Evolutionary conservation across 495 filamentous ascomycete species (phyloP).

Genomic region (Penicillium cinerascens): DNA sequence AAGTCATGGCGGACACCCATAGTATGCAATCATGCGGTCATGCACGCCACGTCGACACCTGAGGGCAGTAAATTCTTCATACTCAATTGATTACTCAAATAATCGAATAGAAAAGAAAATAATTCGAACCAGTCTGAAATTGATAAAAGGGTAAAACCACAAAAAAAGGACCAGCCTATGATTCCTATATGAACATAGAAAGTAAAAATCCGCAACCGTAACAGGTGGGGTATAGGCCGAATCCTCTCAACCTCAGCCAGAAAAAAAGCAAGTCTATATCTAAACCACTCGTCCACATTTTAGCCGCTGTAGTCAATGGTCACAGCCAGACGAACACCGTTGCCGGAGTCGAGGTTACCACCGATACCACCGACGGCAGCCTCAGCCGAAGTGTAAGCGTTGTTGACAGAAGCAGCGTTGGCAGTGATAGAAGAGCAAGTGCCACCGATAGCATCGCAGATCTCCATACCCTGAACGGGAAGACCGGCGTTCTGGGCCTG

Average conservation of each 20-base stretch:
- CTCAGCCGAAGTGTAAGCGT: slow-evolving; percentile 37
- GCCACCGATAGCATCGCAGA: slow-evolving; percentile 25
- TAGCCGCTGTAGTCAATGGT: slow-evolving; percentile 32
- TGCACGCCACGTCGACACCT: slow-evolving; percentile 10
- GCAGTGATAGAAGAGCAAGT: slow-evolving; percentile 34
- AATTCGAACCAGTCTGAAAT: background rate
- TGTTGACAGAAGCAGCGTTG: slow-evolving; percentile 24
- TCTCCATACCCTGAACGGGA: slow-evolving; percentile 33
- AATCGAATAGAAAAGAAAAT: too few relatives aligned
- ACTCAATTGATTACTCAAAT: too few relatives aligned
- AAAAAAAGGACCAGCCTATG: slow-evolving; percentile 22
- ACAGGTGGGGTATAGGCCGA: slow-evolving; percentile 15
- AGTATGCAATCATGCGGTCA: slow-evolving; percentile 19
- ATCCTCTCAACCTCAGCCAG: slow-evolving; percentile 2
- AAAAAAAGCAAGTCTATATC: slow-evolving; percentile 3
- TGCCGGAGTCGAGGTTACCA: slow-evolving; percentile 31
- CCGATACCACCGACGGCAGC: slow-evolving; percentile 38
- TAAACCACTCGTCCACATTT: slow-evolving; percentile 5
- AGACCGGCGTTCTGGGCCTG: slow-evolving; percentile 31
- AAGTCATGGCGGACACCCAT: background rate
- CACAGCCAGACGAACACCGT: slow-evolving; percentile 26
- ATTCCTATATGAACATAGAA: slow-evolving; percentile 21
- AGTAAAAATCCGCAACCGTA: slow-evolving; percentile 7
- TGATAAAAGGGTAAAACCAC: slow-evolving; percentile 1
- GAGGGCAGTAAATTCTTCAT: background rate